phyloP scores from a whole-genome alignment of 2,329 filamentous ascomycete species.

The Colletotrichum paranaense region DNA sequence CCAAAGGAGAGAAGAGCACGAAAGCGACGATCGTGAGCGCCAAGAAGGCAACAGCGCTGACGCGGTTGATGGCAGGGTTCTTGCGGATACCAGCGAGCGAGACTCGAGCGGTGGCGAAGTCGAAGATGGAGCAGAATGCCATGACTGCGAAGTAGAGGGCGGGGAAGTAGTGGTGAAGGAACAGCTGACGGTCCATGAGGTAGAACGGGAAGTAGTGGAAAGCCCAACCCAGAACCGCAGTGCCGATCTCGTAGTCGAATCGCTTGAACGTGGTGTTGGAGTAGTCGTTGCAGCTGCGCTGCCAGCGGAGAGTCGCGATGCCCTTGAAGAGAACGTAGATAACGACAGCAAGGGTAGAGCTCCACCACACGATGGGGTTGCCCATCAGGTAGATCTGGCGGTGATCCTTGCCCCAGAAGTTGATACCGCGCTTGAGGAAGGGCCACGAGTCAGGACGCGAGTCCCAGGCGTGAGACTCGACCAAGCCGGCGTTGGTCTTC shows the following conservation, averaged over 20 bases:
- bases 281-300: constrained; percentile 92
- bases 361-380: constrained; percentile 96
- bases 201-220: constrained; percentile 99
- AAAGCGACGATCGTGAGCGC: constrained; percentile 81
- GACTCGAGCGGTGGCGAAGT: constrained; percentile 83
- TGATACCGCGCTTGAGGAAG: constrained; percentile 91
- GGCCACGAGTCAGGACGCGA: constrained; percentile 96
- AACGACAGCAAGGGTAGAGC: constrained; percentile 80
- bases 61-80: constrained; percentile 78
- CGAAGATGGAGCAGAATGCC: constrained; percentile 87
- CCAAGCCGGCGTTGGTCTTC: constrained; percentile 95
- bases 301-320: constrained; percentile 90
- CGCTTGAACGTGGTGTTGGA: constrained; percentile 86
- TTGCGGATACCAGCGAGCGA: constrained; percentile 74
- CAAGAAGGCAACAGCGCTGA: constrained; percentile 80
- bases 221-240: constrained; percentile 90
- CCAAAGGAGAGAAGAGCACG: constrained; percentile 85
- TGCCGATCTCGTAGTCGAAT: constrained; percentile 97
- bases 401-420: constrained; percentile 97
- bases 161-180: constrained; percentile 98
- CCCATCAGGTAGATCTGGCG: constrained; percentile 97
- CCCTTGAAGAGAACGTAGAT: constrained; percentile 88
- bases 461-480: constrained; percentile 98
- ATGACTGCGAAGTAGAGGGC: constrained; percentile 96
- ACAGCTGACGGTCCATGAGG: constrained; percentile 97